phyloP scores from a whole-genome alignment of 1,139 yeast genomes.

The Suhomyces wounanorum region DNA sequence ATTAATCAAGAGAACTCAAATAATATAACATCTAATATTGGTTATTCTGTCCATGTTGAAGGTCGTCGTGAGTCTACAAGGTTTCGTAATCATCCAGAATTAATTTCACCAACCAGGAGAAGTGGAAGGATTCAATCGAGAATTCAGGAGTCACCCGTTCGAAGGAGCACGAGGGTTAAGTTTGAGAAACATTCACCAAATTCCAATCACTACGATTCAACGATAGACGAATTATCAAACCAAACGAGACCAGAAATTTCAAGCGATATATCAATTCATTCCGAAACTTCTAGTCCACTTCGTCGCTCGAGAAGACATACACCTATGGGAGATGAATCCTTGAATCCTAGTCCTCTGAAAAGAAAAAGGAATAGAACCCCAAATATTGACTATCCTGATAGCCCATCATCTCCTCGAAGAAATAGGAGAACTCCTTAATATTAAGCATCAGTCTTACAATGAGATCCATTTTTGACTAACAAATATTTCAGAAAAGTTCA shows the following conservation, averaged over 20 bases:
- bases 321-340: neutral
- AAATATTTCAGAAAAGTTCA: neutral
- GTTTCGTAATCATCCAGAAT: neutral
- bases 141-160: neutral
- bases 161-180: neutral
- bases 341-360: neutral
- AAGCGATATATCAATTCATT: neutral
- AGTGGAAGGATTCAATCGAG: neutral
- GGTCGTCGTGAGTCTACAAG: neutral
- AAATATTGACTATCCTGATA: neutral
- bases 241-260: neutral
- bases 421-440: neutral
- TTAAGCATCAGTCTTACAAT: neutral
- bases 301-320: neutral
- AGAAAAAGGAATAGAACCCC: neutral
- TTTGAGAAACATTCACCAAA: neutral
- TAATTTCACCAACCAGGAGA: neutral
- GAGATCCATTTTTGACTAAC: no score
- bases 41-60: neutral
- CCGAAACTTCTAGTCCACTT: neutral
- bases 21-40: neutral
- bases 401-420: neutral
- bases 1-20: neutral
- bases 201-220: neutral
- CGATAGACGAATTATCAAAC: neutral